Conservation (phyloP, 2,329 filamentous ascomycete species). For the Escovopsis weberi region DNA sequence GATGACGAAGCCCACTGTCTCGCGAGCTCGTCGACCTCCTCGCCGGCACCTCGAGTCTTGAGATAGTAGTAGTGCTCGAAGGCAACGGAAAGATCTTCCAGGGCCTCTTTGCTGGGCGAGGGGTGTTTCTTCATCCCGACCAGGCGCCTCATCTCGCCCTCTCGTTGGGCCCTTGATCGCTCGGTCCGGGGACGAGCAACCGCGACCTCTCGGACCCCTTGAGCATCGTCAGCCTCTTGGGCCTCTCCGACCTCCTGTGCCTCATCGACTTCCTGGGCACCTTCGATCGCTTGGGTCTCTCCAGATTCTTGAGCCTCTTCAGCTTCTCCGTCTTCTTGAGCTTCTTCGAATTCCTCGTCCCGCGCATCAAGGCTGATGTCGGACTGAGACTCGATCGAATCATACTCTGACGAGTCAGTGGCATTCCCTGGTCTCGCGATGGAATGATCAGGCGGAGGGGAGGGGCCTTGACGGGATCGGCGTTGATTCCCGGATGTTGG, state of each 20-base stretch:
- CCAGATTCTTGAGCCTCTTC: too few species aligned
- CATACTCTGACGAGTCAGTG: constrained; percentile 3
- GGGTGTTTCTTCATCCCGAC: constrained; percentile 26
- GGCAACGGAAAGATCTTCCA: constrained; percentile 23
- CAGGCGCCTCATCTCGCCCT: neutral
- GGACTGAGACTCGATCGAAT: constrained; percentile 1
- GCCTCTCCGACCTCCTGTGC: too few species aligned
- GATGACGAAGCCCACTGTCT: constrained; percentile 5
- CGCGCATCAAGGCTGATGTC: neutral
- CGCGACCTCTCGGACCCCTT: too few species aligned
- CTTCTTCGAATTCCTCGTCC: neutral
- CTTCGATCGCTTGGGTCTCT: too few species aligned
- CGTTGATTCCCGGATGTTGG: constrained; percentile 1
- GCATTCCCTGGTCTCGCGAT: neutral
- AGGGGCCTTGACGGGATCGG: too few species aligned
- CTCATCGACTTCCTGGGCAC: too few species aligned
- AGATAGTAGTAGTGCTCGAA: constrained; percentile 19
- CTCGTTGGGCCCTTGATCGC: too few species aligned
- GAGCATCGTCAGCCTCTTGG: too few species aligned
- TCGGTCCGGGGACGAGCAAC: too few species aligned
- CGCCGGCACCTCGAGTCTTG: constrained; percentile 6
- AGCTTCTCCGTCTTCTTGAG: neutral
- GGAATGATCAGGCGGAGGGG: too few species aligned
- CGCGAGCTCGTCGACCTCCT: constrained; percentile 19
- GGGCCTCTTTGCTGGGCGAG: constrained; percentile 27